Evolutionary conservation across 441 rosid genomes (phyloP).

Genomic region (Populus tomentosa): DNA sequence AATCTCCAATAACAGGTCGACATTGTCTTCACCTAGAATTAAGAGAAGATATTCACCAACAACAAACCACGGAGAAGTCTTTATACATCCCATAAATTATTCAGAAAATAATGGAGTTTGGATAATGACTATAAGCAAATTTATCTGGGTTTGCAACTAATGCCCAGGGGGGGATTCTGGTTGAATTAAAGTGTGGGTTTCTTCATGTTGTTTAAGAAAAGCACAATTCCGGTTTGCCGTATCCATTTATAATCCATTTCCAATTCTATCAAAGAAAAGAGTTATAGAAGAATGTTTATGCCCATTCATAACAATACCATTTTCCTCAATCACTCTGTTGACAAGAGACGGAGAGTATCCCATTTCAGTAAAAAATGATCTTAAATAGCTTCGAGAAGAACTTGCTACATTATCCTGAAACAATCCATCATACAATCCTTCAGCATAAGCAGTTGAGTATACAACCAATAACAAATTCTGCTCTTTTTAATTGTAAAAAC

Average conservation of each 20-base stretch:
- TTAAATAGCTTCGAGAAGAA: constrained; percentile 64
- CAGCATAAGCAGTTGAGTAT: background rate
- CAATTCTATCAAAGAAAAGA: constrained; percentile 1
- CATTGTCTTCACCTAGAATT: constrained; percentile 59
- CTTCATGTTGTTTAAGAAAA: background rate
- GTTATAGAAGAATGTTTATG: background rate
- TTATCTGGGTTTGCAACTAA: background rate
- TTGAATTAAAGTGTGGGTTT: background rate
- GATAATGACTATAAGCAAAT: background rate
- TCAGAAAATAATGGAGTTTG: background rate
- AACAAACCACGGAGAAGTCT: constrained; percentile 6
- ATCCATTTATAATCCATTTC: background rate
- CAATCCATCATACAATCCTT: background rate
- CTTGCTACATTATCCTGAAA: constrained; percentile 71
- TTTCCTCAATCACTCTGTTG: constrained; percentile 66
- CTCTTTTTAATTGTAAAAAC: background rate
- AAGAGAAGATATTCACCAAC: constrained; percentile 22
- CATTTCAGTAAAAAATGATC: constrained; percentile 70
- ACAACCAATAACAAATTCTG: background rate
- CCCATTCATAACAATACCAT: constrained; percentile 37
- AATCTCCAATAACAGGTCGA: constrained; percentile 67
- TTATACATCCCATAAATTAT: constrained; percentile 6
- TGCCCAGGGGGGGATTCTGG: background rate
- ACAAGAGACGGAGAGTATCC: constrained; percentile 68
- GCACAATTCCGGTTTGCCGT: background rate